Conservation (phyloP, 331 rosid species). For the Malus hybrid region DNA sequence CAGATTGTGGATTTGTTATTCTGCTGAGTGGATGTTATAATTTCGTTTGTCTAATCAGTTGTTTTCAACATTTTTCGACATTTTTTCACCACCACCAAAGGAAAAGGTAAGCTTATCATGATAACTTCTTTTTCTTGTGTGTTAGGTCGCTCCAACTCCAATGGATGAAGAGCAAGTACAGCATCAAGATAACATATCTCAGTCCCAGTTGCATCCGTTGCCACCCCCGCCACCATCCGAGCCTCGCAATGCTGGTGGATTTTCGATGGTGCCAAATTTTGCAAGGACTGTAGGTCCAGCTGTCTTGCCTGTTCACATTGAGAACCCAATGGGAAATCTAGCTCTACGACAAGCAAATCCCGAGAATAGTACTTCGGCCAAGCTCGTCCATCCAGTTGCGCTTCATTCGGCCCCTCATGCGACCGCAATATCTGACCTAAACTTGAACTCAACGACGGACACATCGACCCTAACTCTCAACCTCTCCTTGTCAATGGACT, state of each 20-base stretch:
- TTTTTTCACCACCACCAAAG: constrained; percentile 7
- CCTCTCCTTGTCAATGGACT: constrained; percentile 60
- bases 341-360: constrained; percentile 40
- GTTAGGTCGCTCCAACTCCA: constrained; percentile 58
- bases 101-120: constrained; percentile 4
- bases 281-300: constrained; percentile 34
- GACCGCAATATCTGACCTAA: constrained; percentile 20
- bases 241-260: constrained; percentile 33
- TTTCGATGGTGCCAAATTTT: constrained; percentile 38
- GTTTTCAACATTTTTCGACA: not conserved
- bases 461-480: constrained; percentile 59
- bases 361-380: constrained; percentile 21
- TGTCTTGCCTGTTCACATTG: constrained; percentile 24
- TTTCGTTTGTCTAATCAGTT: not conserved
- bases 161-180: constrained; percentile 67
- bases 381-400: constrained; percentile 31
- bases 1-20: not conserved
- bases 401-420: constrained; percentile 26
- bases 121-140: not conserved
- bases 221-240: constrained; percentile 37
- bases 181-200: constrained; percentile 42
- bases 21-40: not conserved
- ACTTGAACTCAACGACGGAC: constrained; percentile 34
- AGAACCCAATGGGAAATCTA: constrained; percentile 47
- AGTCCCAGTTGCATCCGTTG: constrained; percentile 38